A percentile compares a stretch with the other conserved stretches of the same genome.
Conservation (phyloP, 139 green algal species). For the Picochlorum sp. region DNA sequence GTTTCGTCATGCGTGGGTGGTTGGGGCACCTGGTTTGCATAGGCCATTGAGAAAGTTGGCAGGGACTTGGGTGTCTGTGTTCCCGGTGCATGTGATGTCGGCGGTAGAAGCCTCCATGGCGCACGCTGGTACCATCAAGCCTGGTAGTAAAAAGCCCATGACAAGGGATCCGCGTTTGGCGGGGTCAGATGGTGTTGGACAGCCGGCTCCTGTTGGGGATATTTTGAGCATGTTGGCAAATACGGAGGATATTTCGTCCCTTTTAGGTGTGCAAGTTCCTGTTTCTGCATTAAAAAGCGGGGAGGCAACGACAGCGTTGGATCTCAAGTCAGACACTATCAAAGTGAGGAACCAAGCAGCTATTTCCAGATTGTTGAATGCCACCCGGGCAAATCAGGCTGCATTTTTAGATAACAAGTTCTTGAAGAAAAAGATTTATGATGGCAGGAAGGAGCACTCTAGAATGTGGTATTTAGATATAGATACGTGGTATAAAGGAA, state of each 20-base stretch:
- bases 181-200: conserved; percentile 5
- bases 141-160: conserved; percentile 1
- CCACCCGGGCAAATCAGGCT: conserved; percentile 8
- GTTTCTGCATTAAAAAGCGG: neutral
- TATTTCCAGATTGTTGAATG: conserved; percentile 22
- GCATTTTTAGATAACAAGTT: conserved; percentile 33
- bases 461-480: conserved; percentile 53
- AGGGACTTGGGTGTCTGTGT: conserved; percentile 46
- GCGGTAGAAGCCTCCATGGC: conserved; percentile 14
- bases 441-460: conserved; percentile 7
- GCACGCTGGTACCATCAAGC: neutral
- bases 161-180: conserved; percentile 13
- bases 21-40: conserved; percentile 22
- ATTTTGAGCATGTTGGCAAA: no score
- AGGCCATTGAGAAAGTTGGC: conserved; percentile 41
- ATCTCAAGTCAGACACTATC: neutral
- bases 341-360: conserved; percentile 18
- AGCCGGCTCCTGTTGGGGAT: neutral
- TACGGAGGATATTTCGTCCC: no score
- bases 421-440: conserved; percentile 18
- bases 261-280: neutral
- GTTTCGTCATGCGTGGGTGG: conserved; percentile 39
- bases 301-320: neutral
- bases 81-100: conserved; percentile 29
- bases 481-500: conserved; percentile 57